These are phyloP conservation scores for Alternaria viburni DNA, from an alignment of 2,329 filamentous ascomycete genomes.

Conservation along the genomic window DNA sequence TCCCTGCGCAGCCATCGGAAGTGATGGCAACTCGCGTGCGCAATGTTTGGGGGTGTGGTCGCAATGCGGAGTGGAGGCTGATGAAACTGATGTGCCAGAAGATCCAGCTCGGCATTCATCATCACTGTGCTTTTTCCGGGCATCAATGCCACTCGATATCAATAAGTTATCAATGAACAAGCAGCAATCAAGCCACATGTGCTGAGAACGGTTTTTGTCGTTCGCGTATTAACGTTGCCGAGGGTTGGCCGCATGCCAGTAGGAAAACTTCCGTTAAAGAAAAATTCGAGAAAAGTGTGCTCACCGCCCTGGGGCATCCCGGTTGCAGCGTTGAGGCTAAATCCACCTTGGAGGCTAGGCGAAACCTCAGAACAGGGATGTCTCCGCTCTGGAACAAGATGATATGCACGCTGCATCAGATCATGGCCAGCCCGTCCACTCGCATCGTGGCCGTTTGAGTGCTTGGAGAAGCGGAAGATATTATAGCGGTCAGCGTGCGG, in stretches of 20 bases:
- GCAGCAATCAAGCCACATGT: background rate
- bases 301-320: constrained; percentile 40
- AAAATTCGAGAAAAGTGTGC: constrained; percentile 33
- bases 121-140: background rate
- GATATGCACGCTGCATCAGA: constrained; percentile 45
- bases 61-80: constrained; percentile 18
- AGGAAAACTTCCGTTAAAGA: constrained; percentile 18
- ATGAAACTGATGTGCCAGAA: constrained; percentile 39
- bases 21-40: constrained; percentile 43
- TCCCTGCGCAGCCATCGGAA: constrained; percentile 33
- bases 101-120: background rate
- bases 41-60: constrained; percentile 22
- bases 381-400: constrained; percentile 32
- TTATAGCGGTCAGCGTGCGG: constrained; percentile 39
- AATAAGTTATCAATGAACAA: background rate
- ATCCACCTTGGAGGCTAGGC: constrained; percentile 28
- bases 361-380: constrained; percentile 31
- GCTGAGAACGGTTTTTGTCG: constrained; percentile 1
- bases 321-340: constrained; percentile 40
- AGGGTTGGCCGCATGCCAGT: constrained; percentile 21
- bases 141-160: background rate
- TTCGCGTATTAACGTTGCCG: constrained; percentile 17
- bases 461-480: constrained; percentile 18
- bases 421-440: constrained; percentile 29
- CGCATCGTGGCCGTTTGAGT: constrained; percentile 27